Percentiles rank a stretch among this genome's conserved stretches.
Evolutionary conservation across 345 rosid genomes (phyloP).

Genomic region (Lagerstroemia speciosa): DNA sequence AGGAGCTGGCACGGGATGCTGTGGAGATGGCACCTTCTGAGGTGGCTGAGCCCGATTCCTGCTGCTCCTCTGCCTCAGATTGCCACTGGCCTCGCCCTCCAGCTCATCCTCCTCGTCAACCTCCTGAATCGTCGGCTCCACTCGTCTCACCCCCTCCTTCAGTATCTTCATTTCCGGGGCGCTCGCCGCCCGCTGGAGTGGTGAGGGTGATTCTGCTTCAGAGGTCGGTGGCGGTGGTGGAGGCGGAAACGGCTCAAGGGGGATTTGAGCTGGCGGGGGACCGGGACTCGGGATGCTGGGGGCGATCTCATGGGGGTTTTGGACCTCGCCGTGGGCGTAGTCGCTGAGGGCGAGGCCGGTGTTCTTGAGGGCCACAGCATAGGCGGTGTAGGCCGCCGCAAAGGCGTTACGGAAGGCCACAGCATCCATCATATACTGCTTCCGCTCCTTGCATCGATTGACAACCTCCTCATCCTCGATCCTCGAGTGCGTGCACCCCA

Average conservation of each 20-base stretch:
- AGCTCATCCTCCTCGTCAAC: conserved; percentile 40
- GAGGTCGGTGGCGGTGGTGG: conserved; percentile 44
- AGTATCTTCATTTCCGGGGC: conserved; percentile 75
- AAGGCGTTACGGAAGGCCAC: conserved; percentile 76
- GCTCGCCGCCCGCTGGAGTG: conserved; percentile 62
- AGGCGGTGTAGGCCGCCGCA: conserved; percentile 92
- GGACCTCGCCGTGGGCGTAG: conserved; percentile 64
- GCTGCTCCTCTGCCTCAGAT: conserved; percentile 50
- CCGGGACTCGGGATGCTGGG: neutral
- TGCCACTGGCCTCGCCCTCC: conserved; percentile 31
- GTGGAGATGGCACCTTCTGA: conserved; percentile 2
- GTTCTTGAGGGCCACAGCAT: conserved; percentile 66
- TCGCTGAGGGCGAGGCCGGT: conserved; percentile 94
- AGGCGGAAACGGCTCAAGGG: conserved; percentile 14
- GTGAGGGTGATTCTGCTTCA: conserved; percentile 1
- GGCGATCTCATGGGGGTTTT: conserved; percentile 19
- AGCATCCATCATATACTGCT: conserved; percentile 60
- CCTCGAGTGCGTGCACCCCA: conserved; percentile 93
- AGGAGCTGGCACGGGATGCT: neutral
- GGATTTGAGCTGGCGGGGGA: conserved; percentile 1
- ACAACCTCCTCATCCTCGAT: conserved; percentile 97
- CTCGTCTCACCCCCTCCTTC: conserved; percentile 30
- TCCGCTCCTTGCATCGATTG: conserved; percentile 69
- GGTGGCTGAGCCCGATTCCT: conserved; percentile 12
- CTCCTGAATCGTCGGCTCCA: conserved; percentile 41